These are phyloP conservation scores for Leptographium galeiforme DNA, from an alignment of 2,329 filamentous ascomycete species.

Conservation along the genomic window DNA sequence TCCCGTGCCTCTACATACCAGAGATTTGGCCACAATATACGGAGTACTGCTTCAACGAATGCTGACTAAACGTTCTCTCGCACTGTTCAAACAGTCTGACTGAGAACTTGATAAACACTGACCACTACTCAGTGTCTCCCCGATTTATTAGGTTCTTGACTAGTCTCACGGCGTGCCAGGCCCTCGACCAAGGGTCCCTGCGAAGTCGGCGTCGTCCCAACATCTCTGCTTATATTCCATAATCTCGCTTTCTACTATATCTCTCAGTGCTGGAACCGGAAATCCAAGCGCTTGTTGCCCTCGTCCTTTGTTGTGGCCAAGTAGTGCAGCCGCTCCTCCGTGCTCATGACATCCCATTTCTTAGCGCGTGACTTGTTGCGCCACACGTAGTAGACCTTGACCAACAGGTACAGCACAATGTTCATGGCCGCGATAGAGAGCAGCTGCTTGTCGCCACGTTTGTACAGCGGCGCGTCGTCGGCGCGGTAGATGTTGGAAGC, in stretches of 20 bases:
- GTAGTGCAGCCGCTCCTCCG: slow-evolving; percentile 17
- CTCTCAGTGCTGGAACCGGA: slow-evolving; percentile 17
- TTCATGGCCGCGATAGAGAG: slow-evolving; percentile 30
- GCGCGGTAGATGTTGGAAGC: slow-evolving; percentile 25
- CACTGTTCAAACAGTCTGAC: too few species aligned
- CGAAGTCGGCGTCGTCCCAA: too few species aligned
- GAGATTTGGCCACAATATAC: too few species aligned
- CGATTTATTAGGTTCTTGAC: too few species aligned
- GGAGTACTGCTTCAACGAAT: too few species aligned
- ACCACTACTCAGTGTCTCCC: too few species aligned
- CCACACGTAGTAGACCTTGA: slow-evolving; percentile 20
- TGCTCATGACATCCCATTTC: slow-evolving; percentile 18
- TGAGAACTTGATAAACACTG: too few species aligned
- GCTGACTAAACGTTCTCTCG: too few species aligned
- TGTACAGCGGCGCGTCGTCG: slow-evolving; percentile 32
- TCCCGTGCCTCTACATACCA: too few species aligned
- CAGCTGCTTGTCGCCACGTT: slow-evolving; percentile 39
- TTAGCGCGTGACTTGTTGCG: slow-evolving; percentile 18
- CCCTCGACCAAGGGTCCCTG: too few species aligned
- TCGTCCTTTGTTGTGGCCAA: slow-evolving; percentile 19
- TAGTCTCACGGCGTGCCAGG: too few species aligned
- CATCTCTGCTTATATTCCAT: not conserved
- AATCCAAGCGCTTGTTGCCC: slow-evolving; percentile 21
- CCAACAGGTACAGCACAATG: slow-evolving; percentile 16
- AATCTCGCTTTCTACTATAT: too few species aligned